Evolutionary conservation across 2,329 filamentous ascomycete species (phyloP), one percentile per base, ranked within the genome.

Genomic region (Emergomyces orientalis): DNA sequence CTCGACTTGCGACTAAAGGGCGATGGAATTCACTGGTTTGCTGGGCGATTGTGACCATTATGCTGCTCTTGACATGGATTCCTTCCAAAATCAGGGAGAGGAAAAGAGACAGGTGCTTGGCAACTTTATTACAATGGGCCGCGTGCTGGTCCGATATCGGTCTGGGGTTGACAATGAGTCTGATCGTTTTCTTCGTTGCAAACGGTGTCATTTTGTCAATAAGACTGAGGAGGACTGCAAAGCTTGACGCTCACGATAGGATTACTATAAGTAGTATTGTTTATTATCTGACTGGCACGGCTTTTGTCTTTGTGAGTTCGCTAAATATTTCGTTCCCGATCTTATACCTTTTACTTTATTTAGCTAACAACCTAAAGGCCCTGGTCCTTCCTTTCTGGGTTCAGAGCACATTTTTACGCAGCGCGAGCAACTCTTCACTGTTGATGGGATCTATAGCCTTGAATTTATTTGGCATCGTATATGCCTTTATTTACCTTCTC

Each of bases 361-460:
- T 37, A 19, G 13, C 60, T 59, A 34, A 59, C 22, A 30, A 37
- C n/a, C 2, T 27, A 14, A 27, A 70, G 69, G 25, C 58, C 0
- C 63, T 69, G 39, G 61, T 68, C 7, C 51, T 71, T 30, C 69
- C 69, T 62, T 68, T 69, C 62, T 71, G 68, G 65, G 49, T 65
- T 34, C 49, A 60, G 39, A 47, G 59, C 13, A 62, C 59, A 32
- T 61, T 64, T 37, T 55, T 32, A 34, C 55, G 17, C 22, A 37
- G 45, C 34, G 34, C 61, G 14, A 43, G 62, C n/a, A 58, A 63
- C 32, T 63, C 65, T 9, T 62, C 62, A 7, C 67, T 52, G 37
- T 25, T 67, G 62, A 68, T 69, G 61, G 68, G 67, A 37, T 64
- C 65, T 14, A 64, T 70, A 30, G 64, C 64, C 13, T 62, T 71